Percentiles rank a stretch among this genome's conserved stretches.
Evolutionary conservation across 495 filamentous ascomycete genomes (phyloP).

Genomic region (Hypoxylon trugodes): DNA sequence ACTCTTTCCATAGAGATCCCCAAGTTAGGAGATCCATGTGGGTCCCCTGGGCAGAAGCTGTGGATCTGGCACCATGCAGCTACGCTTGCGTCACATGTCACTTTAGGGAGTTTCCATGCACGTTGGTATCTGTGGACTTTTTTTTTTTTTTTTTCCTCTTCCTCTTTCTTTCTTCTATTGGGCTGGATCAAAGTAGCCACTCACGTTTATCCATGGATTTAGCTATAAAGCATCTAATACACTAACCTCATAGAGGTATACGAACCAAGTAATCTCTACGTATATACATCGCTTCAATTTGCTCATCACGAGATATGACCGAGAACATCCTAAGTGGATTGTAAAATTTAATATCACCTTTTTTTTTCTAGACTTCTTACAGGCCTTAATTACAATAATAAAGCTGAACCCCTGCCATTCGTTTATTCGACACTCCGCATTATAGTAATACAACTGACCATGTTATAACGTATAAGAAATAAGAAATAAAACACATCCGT

Average conservation of each 20-base stretch:
- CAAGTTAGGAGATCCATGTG: constrained; percentile 38
- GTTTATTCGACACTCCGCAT: too few relatives aligned
- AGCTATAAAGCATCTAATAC: not conserved
- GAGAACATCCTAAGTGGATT: not conserved
- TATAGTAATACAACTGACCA: too few relatives aligned
- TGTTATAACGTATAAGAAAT: too few relatives aligned
- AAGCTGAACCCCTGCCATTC: too few relatives aligned
- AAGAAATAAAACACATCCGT: too few relatives aligned
- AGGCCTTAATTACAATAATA: too few relatives aligned
- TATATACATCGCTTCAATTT: not conserved
- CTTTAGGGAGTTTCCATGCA: constrained; percentile 27
- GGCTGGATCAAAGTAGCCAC: constrained; percentile 18
- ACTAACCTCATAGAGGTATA: constrained; percentile 5
- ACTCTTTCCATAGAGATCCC: constrained; percentile 31
- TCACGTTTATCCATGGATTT: not conserved
- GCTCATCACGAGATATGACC: constrained; percentile 4
- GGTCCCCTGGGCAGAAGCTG: constrained; percentile 19
- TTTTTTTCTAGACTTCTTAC: not conserved
- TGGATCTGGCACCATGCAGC: constrained; percentile 38
- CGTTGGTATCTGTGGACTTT: constrained; percentile 21
- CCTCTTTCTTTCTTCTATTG: not conserved
- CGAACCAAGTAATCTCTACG: not conserved
- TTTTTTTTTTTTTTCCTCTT: not conserved
- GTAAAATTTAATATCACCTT: too few relatives aligned
- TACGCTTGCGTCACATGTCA: constrained; percentile 42